These are phyloP conservation scores for Zymoseptoria tritici DNA, from an alignment of 2,329 filamentous ascomycete genomes.

Conservation along the genomic window DNA sequence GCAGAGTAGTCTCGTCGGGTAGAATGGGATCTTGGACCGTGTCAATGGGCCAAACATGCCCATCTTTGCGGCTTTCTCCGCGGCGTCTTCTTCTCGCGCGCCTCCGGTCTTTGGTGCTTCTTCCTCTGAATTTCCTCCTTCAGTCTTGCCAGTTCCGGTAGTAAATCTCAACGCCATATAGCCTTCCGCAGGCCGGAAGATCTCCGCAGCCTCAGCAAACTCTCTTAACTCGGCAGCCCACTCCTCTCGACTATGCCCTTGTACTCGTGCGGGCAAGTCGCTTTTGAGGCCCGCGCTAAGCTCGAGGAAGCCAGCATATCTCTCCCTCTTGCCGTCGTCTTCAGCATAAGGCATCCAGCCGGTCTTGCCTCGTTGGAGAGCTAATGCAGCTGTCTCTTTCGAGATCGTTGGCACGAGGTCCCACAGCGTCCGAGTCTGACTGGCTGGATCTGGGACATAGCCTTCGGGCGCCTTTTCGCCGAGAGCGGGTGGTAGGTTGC, in stretches of 20 bases:
- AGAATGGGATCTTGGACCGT: constrained; percentile 62
- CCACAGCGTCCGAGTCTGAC: constrained; percentile 50
- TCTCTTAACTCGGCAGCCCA: constrained; percentile 74
- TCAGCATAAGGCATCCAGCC: constrained; percentile 80
- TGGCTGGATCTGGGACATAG: constrained; percentile 55
- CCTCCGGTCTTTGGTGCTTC: constrained; percentile 16
- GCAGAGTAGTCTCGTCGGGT: constrained; percentile 77
- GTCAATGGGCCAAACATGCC: constrained; percentile 94
- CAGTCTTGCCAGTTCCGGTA: constrained; percentile 48
- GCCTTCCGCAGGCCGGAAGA: constrained; percentile 88
- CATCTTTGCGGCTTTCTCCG: constrained; percentile 76
- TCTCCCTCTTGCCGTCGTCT: constrained; percentile 66
- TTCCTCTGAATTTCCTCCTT: not conserved
- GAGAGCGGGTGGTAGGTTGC: constrained; percentile 67
- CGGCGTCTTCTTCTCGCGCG: constrained; percentile 61
- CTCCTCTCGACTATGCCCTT: constrained; percentile 55
- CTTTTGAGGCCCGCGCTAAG: constrained; percentile 58
- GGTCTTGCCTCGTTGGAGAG: constrained; percentile 43
- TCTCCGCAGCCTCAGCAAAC: constrained; percentile 64
- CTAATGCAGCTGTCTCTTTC: constrained; percentile 37
- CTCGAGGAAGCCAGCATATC: constrained; percentile 78
- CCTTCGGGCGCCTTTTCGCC: constrained; percentile 63
- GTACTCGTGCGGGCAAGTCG: constrained; percentile 50
- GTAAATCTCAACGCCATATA: constrained; percentile 93
- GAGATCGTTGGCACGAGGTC: constrained; percentile 40